Evolutionary conservation across 2,329 filamentous ascomycete species (phyloP).

Genomic region (Colletotrichum cordylinicola): DNA sequence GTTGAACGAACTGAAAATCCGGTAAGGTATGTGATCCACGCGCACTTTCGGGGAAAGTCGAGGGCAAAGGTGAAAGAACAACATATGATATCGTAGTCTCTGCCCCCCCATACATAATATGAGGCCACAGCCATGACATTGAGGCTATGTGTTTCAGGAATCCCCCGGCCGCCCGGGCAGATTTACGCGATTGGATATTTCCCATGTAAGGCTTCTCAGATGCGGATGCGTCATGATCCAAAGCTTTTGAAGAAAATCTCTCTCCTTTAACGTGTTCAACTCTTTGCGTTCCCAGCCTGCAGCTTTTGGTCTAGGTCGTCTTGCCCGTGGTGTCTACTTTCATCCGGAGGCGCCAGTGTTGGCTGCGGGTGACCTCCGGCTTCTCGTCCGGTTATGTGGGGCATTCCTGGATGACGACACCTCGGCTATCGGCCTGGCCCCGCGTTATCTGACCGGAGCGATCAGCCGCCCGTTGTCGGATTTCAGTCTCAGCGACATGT

Average conservation of each 20-base stretch:
- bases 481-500: too few species aligned
- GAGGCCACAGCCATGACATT: background rate
- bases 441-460: too few species aligned
- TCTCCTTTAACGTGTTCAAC: fast-evolving
- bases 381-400: too few species aligned
- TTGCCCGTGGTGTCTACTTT: background rate
- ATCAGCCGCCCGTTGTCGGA: too few species aligned
- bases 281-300: fast-evolving
- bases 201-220: background rate
- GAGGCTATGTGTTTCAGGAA: background rate
- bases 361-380: too few species aligned
- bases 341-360: too few species aligned
- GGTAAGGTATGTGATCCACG: background rate
- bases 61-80: background rate
- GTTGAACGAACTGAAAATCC: background rate
- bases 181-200: background rate
- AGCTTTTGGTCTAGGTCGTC: background rate
- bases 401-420: too few species aligned
- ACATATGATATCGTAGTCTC: background rate
- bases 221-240: fast-evolving
- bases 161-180: background rate
- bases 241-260: fast-evolving
- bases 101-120: background rate
- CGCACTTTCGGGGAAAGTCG: background rate
- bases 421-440: too few species aligned